These are phyloP conservation scores for Periconia sp. DNA, from an alignment of 2,329 filamentous ascomycete genomes.

Conservation along the genomic window DNA sequence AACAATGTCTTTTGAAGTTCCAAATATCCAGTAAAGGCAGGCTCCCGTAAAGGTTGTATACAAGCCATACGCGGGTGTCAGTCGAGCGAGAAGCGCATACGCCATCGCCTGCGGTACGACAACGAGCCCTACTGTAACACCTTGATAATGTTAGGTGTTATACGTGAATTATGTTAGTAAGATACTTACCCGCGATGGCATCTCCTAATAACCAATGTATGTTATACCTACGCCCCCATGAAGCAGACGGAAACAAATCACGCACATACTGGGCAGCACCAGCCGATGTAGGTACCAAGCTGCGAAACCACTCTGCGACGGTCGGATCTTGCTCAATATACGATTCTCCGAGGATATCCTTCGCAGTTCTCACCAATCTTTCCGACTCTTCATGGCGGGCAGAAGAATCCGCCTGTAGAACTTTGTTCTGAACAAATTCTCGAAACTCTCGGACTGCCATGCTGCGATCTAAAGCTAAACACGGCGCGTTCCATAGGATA, in stretches of 20 bases:
- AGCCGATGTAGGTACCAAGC: constrained; percentile 27
- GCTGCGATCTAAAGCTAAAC: too few relatives aligned
- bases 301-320: constrained; percentile 33
- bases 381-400: constrained; percentile 18
- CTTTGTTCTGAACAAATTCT: constrained; percentile 8
- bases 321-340: constrained; percentile 39
- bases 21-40: constrained; percentile 93
- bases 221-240: constrained; percentile 37
- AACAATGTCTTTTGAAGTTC: constrained; percentile 96
- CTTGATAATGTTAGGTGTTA: constrained; percentile 13
- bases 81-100: constrained; percentile 80
- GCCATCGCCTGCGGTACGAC: constrained; percentile 96
- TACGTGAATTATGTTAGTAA: background rate
- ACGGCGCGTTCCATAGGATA: too few relatives aligned
- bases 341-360: constrained; percentile 24
- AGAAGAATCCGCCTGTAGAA: constrained; percentile 21
- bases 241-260: constrained; percentile 34
- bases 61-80: constrained; percentile 80
- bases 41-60: constrained; percentile 97
- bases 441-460: too few relatives aligned
- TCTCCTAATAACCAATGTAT: constrained; percentile 39
- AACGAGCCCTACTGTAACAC: constrained; percentile 71
- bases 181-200: constrained; percentile 33
- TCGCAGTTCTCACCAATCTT: constrained; percentile 21
- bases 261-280: constrained; percentile 29